phyloP scores from a whole-genome alignment of 176 grass and related monocot genomes.

The Thinopyrum elongatum region DNA sequence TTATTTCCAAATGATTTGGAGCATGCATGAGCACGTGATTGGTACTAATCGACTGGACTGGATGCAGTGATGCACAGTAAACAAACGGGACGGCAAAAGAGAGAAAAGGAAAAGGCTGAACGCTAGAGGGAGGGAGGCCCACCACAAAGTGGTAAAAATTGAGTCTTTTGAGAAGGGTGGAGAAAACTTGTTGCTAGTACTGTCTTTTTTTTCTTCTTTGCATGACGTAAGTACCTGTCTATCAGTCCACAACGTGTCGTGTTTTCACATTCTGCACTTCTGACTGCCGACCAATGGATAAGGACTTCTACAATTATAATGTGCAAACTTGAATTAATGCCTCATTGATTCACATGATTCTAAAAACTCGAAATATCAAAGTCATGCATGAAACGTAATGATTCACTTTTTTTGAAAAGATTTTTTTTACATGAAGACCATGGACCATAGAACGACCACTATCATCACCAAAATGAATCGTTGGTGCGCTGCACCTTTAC shows the following conservation, averaged over 20 bases:
- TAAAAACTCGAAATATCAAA: no score
- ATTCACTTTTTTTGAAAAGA: no score
- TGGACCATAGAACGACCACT: no score
- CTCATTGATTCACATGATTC: no score
- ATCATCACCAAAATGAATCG: rapidly evolving
- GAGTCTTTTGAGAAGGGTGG: not conserved
- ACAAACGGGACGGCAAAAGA: not conserved
- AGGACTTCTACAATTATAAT: no score
- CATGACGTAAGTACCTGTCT: not conserved
- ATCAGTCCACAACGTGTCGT: not conserved
- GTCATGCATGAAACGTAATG: no score
- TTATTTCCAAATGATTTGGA: no score
- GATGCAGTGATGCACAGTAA: not conserved
- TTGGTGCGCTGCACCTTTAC: no score
- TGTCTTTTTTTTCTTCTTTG: no score
- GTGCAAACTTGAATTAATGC: no score
- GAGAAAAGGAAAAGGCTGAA: not conserved
- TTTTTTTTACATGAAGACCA: no score
- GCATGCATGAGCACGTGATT: not conserved
- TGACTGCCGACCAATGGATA: not conserved
- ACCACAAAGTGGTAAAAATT: not conserved
- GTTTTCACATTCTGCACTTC: not conserved
- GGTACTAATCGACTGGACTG: not conserved
- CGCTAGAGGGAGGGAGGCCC: not conserved
- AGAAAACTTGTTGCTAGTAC: not conserved